Base-by-base conservation (phyloP, 2,329 filamentous ascomycete species). In the Colletotrichum sp. region DNA sequence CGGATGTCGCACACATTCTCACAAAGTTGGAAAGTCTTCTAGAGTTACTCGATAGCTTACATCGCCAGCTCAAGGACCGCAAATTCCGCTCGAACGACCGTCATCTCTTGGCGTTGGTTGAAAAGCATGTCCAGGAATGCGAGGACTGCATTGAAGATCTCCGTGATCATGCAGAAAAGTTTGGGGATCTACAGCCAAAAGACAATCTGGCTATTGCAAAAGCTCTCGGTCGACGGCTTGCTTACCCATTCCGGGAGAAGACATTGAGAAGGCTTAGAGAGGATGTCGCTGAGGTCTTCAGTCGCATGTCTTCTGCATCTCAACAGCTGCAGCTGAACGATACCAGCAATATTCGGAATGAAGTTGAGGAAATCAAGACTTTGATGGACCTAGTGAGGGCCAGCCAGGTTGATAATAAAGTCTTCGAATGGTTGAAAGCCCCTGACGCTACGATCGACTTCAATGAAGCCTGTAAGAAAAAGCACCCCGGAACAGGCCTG, bases 251-350 rank as follows among this genome's bases (percentile, higher is more conserved):
- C 72, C 80, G 82, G 55, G 78, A 81, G 72, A 85, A 82, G 63
- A 87, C 85, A 2, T 76, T 87, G 59, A 79, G 83, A 68, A 85
- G 84, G 72, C 82, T 87, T 10, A 82, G 85, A 72, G 83, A 85
- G 77, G 81, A 84, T 71, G 77, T 85, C 32, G 78, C 80, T 68
- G 84, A 84, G 3, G 80, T 83, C 24, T 75, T 82, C 21, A 77
- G 77, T 8, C 80, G 81, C 15, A 65, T 86, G 12, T 82, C 79
- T 16, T 77, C 82, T 18, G 83, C 81, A 28, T 75, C 85, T 26
- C 77, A 84, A 52, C 75, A 84, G 9, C 73, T 86, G 21, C 81
- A 85, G 70, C 79, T 83, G 30, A 80, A 80, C 28, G 79, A 80
- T 21, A 72, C 80, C 34, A 36, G 78, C 60, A 69, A 77, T 9